Base-by-base conservation (phyloP, 768 basidiomycete genomes). In the Boletus vinaceobasis region DNA sequence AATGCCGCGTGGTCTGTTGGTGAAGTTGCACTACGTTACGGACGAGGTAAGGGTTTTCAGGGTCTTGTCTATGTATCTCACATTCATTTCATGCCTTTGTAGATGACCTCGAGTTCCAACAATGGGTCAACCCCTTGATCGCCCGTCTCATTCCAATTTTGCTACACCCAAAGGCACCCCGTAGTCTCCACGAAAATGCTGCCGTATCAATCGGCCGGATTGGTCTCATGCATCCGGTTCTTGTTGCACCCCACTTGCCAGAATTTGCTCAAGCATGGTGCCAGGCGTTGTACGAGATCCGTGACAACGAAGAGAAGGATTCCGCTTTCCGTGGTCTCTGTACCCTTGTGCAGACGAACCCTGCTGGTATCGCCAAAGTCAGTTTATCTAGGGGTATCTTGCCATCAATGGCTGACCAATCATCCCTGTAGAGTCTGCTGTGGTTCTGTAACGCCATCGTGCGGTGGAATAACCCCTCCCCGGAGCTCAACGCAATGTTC, bases 1-100 rank as follows among this genome's bases (percentile, higher is more conserved):
- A 99, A 99, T 67, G 97, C 97, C 10, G 96, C 96, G 1, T 99
- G 97, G 97, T 94, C 93, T n/a, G 94, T 97, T 29, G 97, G 97
- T 42, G 97, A 99, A 72, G 93, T 99, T 32, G 93, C 97, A 8
- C 74, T 99, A 58, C 90, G 93, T 44, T 94, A 91, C 67, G 90
- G 93, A 49, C 78, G 84, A 60, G 87, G 90, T 89, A 66, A 53
- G 50, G 50, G 31, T 7, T 50, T 61, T 5, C 21, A 42, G 19
- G 19, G 13, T 21, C 17, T 48, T 8, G 14, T 44, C 48, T 21
- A 2, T 27, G 27, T 31, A 26, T 52, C 43, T 39, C 38, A 44
- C 15, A 19, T 53, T 53, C 35, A 54, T 59, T 52, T 48, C 23
- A 26, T 55, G 43, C 53, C 32, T 55, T 59, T 40, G 8, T 60